These are phyloP conservation scores for Rhodosorus marinus DNA, from an alignment of 23 red algal genomes.

Conservation along the genomic window DNA sequence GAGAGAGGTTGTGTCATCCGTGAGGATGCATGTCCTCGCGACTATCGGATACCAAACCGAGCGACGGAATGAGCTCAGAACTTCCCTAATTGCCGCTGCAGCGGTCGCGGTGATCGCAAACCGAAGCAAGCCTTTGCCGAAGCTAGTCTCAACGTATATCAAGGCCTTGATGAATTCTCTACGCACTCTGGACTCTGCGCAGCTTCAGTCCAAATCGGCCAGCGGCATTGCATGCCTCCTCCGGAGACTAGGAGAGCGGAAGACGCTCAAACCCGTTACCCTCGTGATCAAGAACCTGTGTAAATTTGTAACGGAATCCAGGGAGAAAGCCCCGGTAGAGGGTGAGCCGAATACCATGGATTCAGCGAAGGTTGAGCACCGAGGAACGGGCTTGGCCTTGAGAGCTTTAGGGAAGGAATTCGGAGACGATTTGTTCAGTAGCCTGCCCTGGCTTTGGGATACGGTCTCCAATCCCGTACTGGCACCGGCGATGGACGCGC, in stretches of 20 bases:
- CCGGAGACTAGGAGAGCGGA: neutral
- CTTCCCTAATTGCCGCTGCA: slow-evolving; percentile 23
- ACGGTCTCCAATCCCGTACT: slow-evolving; percentile 6
- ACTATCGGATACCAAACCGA: slow-evolving; percentile 20
- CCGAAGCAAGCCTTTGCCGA: slow-evolving; percentile 15
- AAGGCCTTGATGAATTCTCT: slow-evolving; percentile 31
- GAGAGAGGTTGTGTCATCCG: slow-evolving; percentile 15
- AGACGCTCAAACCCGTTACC: slow-evolving; percentile 6
- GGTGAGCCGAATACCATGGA: neutral
- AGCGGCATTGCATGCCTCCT: neutral
- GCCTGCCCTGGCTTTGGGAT: slow-evolving; percentile 45
- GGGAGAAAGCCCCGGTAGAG: neutral
- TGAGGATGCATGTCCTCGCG: slow-evolving; percentile 29
- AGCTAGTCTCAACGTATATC: slow-evolving; percentile 47
- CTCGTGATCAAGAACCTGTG: slow-evolving; percentile 69
- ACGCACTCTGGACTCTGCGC: neutral
- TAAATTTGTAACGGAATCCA: slow-evolving; percentile 32
- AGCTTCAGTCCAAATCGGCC: neutral
- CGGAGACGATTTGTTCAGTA: slow-evolving; percentile 15
- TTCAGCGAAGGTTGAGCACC: slow-evolving; percentile 1
- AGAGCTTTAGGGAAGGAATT: slow-evolving; percentile 21
- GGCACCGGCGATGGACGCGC: neutral
- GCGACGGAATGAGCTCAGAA: slow-evolving; percentile 3
- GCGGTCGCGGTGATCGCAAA: slow-evolving; percentile 14
- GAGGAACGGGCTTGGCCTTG: slow-evolving; percentile 22